Evolutionary conservation across 768 basidiomycete species (phyloP).

Genomic region (Serendipita sp.): DNA sequence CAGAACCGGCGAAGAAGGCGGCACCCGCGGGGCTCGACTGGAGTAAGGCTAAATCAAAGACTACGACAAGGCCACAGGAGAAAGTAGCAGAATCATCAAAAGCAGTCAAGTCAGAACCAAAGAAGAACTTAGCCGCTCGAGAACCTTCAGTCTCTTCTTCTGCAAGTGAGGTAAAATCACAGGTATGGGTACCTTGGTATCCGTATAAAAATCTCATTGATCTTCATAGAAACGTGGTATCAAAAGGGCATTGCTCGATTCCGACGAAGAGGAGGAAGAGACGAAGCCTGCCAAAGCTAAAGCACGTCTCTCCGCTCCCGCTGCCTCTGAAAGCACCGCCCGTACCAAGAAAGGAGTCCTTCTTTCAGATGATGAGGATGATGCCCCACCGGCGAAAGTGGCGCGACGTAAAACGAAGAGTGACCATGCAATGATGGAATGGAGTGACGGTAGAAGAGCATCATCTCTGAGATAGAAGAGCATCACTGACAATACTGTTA

Average conservation of each 20-base stretch:
- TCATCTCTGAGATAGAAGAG: slow-evolving; percentile 14
- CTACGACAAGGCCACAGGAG: slow-evolving; percentile 11
- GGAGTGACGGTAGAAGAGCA: slow-evolving; percentile 47
- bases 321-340: slow-evolving; percentile 10
- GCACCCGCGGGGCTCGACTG: slow-evolving; percentile 38
- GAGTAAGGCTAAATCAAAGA: slow-evolving; percentile 34
- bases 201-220: not conserved
- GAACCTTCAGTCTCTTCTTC: not conserved
- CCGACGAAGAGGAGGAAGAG: slow-evolving; percentile 15
- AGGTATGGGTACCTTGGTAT: too few relatives aligned
- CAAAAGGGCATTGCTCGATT: slow-evolving; percentile 9
- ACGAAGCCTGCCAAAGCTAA: slow-evolving; percentile 13
- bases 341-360: slow-evolving; percentile 34
- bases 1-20: slow-evolving; percentile 17
- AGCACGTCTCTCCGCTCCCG: slow-evolving; percentile 7
- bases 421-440: slow-evolving; percentile 53
- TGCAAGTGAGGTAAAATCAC: not conserved
- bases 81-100: slow-evolving; percentile 4
- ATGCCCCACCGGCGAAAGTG: slow-evolving; percentile 15
- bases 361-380: slow-evolving; percentile 49
- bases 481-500: slow-evolving; percentile 8
- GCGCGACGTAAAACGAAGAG: slow-evolving; percentile 17
- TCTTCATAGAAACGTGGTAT: slow-evolving; percentile 4
- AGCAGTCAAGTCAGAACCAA: slow-evolving; percentile 13
- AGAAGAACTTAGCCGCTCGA: slow-evolving; percentile 9